These are phyloP conservation scores for Platismatia glauca DNA, from an alignment of 495 filamentous ascomycete species.

Conservation along the genomic window DNA sequence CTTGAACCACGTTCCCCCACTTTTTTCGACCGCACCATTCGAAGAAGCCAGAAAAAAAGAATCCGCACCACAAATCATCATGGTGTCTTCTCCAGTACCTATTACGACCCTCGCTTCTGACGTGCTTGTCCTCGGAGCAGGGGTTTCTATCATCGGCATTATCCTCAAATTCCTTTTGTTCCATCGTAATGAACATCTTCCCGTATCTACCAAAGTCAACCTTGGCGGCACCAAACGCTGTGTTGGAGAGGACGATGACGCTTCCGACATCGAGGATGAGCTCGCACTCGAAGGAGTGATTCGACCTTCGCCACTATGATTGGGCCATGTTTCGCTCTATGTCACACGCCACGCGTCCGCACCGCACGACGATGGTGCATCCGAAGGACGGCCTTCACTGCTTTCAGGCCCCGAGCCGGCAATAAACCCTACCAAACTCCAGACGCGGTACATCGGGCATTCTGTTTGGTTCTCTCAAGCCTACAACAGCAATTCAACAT, in stretches of 20 bases:
- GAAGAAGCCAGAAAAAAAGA: not conserved
- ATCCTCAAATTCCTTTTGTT: not conserved
- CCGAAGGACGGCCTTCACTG: not conserved
- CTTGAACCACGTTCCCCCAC: not conserved
- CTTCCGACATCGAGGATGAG: not conserved
- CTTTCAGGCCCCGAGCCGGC: not conserved
- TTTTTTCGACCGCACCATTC: not conserved
- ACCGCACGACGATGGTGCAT: not conserved
- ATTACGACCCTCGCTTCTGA: constrained; percentile 12
- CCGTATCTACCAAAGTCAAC: not conserved
- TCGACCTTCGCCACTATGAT: not conserved
- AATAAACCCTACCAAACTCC: not conserved
- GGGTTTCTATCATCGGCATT: not conserved
- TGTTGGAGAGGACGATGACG: not conserved
- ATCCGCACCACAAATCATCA: not conserved
- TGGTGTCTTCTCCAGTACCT: not conserved
- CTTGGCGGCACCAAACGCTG: not conserved
- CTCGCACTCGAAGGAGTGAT: not conserved
- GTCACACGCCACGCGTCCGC: not conserved
- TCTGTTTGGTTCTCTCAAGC: not conserved
- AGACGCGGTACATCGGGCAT: not conserved
- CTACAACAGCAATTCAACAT: not conserved
- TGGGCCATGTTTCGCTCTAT: not conserved
- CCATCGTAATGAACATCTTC: not conserved
- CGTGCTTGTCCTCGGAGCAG: constrained; percentile 10